Conservation (phyloP, 2,329 filamentous ascomycete species). For the Zalaria obscura region DNA sequence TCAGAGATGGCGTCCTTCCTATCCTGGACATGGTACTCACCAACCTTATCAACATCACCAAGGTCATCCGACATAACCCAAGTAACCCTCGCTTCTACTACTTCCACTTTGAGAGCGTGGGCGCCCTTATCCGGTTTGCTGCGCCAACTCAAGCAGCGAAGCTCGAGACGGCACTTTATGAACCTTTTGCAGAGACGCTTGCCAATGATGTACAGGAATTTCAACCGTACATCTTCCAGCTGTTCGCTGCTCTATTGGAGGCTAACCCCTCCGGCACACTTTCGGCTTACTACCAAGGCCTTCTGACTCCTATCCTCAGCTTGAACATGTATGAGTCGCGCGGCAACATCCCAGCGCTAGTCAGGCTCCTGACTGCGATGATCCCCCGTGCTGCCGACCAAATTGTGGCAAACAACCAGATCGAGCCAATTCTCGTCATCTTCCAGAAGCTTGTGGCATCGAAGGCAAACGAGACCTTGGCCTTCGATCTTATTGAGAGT, state of each 20-base stretch:
- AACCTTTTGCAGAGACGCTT: slow-evolving; percentile 68
- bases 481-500: slow-evolving; percentile 80
- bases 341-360: slow-evolving; percentile 85
- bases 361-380: slow-evolving; percentile 70
- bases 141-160: slow-evolving; percentile 54
- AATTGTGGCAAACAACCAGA: slow-evolving; percentile 64
- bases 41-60: slow-evolving; percentile 78
- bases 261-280: slow-evolving; percentile 66
- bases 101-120: slow-evolving; percentile 91
- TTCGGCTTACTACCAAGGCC: slow-evolving; percentile 63
- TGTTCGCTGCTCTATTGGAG: slow-evolving; percentile 83
- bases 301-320: slow-evolving; percentile 65
- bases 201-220: slow-evolving; percentile 83
- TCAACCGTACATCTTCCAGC: slow-evolving; percentile 89
- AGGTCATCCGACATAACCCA: slow-evolving; percentile 83
- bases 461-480: slow-evolving; percentile 73
- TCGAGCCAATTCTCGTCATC: slow-evolving; percentile 82
- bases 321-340: slow-evolving; percentile 81
- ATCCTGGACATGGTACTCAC: slow-evolving; percentile 66
- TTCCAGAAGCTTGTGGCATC: slow-evolving; percentile 79
- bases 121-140: slow-evolving; percentile 70
- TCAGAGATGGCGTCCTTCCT: slow-evolving; percentile 64
- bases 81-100: slow-evolving; percentile 98
- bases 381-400: slow-evolving; percentile 61
- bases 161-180: slow-evolving; percentile 69